Evolutionary conservation across 2,329 filamentous ascomycete genomes (phyloP), one percentile per base, ranked within the genome.

Genomic region (Botryotinia globosa): DNA sequence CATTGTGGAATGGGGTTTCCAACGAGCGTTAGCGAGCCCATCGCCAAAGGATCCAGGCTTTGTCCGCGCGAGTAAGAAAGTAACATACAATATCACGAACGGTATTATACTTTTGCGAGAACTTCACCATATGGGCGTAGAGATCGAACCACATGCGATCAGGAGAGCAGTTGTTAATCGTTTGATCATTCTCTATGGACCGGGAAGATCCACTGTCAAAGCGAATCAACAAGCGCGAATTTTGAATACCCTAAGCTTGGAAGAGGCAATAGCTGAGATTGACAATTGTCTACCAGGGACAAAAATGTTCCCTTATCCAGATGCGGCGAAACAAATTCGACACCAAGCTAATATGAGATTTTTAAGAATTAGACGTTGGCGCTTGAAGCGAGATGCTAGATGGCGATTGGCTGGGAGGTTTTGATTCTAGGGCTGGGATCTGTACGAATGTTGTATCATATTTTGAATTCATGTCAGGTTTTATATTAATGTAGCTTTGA

Each of bases 1-100:
- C 18, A 82, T 87, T 56, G 81, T 87, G 20, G 79, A 82, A 63
- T 87, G 85, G 85, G 84, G 85, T 2, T 87, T 87, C 76, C 81
- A 79, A 39, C 74, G 75, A 59, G 73, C 72, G 20, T 70, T 78
- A 59, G 61, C 51, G 51, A 66, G 45, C 9, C 45, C 69, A 7
- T 5, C 61, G 12, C 44, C 44, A n/a, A 56, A 56, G 10, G 29
- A 20, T 48, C n/a, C 7, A 58, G 70, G 70, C 8, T 25, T 48
- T 25, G 29, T 39, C 22, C 54, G 62, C 58, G 18, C n/a, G 34
- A 65, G 9, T 7, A 37, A 42, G 18, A 44, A 61, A 32, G 42
- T 20, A 1, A 42, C 65, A 20, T 70, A 63, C 25, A 48, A 63
- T 18, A 32, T 79, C 29, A 77, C 76, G 4, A 74, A 73, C 20